Evolutionary conservation across 371 early-diverging fungal genomes (phyloP).

Genomic region (Mortierella sp.): DNA sequence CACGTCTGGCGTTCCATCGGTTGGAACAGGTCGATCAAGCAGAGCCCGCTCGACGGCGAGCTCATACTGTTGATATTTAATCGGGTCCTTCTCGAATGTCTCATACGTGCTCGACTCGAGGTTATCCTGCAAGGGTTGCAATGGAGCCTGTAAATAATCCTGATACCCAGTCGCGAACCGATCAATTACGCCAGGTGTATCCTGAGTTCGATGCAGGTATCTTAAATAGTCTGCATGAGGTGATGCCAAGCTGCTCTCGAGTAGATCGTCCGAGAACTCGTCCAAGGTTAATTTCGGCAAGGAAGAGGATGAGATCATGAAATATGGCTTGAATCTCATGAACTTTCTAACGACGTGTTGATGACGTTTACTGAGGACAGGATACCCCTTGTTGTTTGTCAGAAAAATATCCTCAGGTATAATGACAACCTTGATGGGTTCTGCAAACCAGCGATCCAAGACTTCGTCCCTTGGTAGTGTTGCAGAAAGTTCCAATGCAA

Average conservation of each 20-base stretch:
- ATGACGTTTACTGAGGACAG: conserved; percentile 85
- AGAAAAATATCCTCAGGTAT: conserved; percentile 81
- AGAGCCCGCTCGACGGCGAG: conserved; percentile 63
- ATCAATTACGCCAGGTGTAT: conserved; percentile 74
- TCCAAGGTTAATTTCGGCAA: conserved; percentile 44
- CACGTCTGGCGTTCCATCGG: conserved; percentile 25
- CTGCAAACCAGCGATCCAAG: conserved; percentile 86
- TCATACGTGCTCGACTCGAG: conserved; percentile 93
- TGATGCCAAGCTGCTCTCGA: conserved; percentile 55
- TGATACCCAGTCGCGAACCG: conserved; percentile 84
- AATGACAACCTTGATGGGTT: conserved; percentile 84
- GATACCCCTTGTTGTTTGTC: conserved; percentile 84
- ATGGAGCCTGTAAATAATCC: conserved; percentile 90
- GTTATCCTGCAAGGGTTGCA: conserved; percentile 95
- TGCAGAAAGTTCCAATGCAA: conserved; percentile 76
- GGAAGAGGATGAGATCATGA: conserved; percentile 63
- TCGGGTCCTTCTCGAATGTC: conserved; percentile 92
- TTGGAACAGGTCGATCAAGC: conserved; percentile 33
- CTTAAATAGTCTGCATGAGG: conserved; percentile 79
- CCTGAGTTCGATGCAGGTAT: conserved; percentile 74
- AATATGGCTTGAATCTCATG: conserved; percentile 70
- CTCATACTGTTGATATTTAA: conserved; percentile 94
- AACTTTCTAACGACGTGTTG: conserved; percentile 77
- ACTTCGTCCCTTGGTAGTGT: conserved; percentile 67
- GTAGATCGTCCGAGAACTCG: conserved; percentile 40